These are phyloP conservation scores for Dendrothele bispora DNA, from an alignment of 768 basidiomycete genomes.

Conservation along the genomic window DNA sequence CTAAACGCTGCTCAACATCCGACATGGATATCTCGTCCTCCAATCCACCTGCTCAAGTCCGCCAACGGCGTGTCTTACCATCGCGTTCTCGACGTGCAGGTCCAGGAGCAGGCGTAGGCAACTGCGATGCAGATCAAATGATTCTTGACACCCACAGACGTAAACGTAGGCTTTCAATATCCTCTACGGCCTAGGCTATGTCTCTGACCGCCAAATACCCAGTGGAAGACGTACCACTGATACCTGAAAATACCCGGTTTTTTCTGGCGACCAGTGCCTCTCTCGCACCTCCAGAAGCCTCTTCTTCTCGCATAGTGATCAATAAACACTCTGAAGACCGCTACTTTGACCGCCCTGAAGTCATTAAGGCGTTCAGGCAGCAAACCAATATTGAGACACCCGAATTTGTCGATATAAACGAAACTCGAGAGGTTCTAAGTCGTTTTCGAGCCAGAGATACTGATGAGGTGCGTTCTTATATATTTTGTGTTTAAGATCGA, in stretches of 20 bases:
- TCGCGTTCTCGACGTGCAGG: conserved; percentile 80
- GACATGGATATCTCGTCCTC: too few species aligned
- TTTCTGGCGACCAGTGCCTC: conserved; percentile 72
- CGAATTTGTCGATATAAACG: conserved; percentile 51
- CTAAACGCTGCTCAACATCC: too few species aligned
- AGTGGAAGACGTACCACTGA: conserved; percentile 74
- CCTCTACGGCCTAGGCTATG: conserved; percentile 17
- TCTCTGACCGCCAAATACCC: background rate
- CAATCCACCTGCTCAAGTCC: conserved; percentile 35
- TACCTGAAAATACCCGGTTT: conserved; percentile 66
- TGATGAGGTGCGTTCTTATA: conserved; percentile 75
- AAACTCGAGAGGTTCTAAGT: conserved; percentile 49
- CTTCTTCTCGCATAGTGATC: conserved; percentile 32
- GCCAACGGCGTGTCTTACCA: conserved; percentile 79
- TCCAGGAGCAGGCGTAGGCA: conserved; percentile 79
- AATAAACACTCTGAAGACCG: conserved; percentile 65
- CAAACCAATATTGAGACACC: conserved; percentile 80
- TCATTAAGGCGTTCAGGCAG: conserved; percentile 66
- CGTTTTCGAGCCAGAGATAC: conserved; percentile 68
- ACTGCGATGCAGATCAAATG: conserved; percentile 76
- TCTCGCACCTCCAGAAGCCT: conserved; percentile 39
- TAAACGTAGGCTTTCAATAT: conserved; percentile 55
- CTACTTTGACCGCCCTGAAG: conserved; percentile 79
- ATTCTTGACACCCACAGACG: conserved; percentile 80
- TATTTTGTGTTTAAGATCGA: background rate